Evolutionary conservation across 2,329 filamentous ascomycete species (phyloP), one percentile per base, ranked within the genome.

Genomic region (Pyrenophora tritici-repentis): DNA sequence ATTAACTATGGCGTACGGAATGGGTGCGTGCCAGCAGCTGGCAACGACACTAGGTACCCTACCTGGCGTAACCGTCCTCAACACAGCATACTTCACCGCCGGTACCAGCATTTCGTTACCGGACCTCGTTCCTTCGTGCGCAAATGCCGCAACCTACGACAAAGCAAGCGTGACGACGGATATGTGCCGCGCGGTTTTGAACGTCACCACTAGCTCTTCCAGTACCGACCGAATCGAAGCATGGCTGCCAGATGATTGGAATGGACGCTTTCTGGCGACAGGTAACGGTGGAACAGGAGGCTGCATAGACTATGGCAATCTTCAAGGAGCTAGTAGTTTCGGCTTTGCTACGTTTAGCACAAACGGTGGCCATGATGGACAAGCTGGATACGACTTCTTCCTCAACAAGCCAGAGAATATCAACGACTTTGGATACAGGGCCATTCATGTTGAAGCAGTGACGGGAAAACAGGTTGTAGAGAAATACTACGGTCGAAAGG

Each of bases 391-490:
- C 14, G 67, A 75, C 2, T 79, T 80, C 52, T 79, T 80, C 50
- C 44, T 55, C 9, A 68, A 74, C 16, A 76, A 78, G 26, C 67
- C 73, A 0, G 77, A 79, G 17, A 72, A 78, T 2, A 55, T 81
- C 1, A 68, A 70, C 31, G 79, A 81, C 55, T 81, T 79, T 58
- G 76, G 75, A 6, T 79, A 75, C 48, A 70, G 75, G 4, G 72
- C 75, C 14, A 50, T 61, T 2, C 56, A 63, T 17, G 49, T 50
- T 9, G 55, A 53, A 17, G 55, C 55, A 13, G 44, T 50, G 17
- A 47, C 73, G 1, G 75, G 73, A 26, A 76, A 76, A 56, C 39
- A 73, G 29, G 62, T 77, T 20, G 70, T 63, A 3, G 65, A 68
- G 29, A 26, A 42, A 16, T 77, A 77, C 55, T 77, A 77, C 40